Evolutionary conservation across 345 rosid genomes (phyloP).

Genomic region (Cardamine resedifolia): DNA sequence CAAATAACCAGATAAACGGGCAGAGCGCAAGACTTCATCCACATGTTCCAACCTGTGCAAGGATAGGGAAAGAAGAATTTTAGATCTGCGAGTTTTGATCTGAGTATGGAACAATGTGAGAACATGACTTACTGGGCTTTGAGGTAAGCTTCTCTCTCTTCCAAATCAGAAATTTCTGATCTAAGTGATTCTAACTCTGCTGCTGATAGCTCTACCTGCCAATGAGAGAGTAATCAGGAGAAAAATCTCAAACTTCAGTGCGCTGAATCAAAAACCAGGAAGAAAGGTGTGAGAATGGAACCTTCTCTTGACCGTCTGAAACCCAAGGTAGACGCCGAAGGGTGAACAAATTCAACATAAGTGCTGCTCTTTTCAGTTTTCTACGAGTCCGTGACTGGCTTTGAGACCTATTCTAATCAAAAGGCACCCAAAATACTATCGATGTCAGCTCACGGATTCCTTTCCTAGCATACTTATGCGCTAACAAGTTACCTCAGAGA

Average conservation of each 20-base stretch:
- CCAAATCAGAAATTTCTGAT: slow-evolving; percentile 73
- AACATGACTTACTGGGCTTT: slow-evolving; percentile 74
- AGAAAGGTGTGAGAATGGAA: slow-evolving; percentile 29
- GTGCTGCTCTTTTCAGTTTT: slow-evolving; percentile 55
- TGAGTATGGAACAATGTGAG: slow-evolving; percentile 4
- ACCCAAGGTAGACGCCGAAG: slow-evolving; percentile 75
- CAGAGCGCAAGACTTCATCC: slow-evolving; percentile 87
- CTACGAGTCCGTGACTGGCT: slow-evolving; percentile 47
- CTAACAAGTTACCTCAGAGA: slow-evolving; percentile 45
- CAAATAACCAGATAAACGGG: slow-evolving; percentile 84
- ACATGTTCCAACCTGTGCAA: slow-evolving; percentile 76
- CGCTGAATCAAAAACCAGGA: background rate
- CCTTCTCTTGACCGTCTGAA: slow-evolving; percentile 79
- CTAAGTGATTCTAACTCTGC: slow-evolving; percentile 78
- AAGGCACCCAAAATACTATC: slow-evolving; percentile 15
- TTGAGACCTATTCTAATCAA: slow-evolving; percentile 60
- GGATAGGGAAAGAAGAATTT: background rate
- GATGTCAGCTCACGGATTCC: slow-evolving; percentile 28
- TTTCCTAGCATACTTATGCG: background rate
- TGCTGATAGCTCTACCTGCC: slow-evolving; percentile 70
- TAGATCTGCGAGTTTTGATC: background rate
- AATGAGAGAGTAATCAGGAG: slow-evolving; percentile 25
- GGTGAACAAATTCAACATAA: slow-evolving; percentile 77
- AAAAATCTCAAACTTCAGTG: background rate
- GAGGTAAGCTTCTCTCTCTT: slow-evolving; percentile 87